Conservation (phyloP, 768 basidiomycete genomes). For the Psilocybe tampanensis region DNA sequence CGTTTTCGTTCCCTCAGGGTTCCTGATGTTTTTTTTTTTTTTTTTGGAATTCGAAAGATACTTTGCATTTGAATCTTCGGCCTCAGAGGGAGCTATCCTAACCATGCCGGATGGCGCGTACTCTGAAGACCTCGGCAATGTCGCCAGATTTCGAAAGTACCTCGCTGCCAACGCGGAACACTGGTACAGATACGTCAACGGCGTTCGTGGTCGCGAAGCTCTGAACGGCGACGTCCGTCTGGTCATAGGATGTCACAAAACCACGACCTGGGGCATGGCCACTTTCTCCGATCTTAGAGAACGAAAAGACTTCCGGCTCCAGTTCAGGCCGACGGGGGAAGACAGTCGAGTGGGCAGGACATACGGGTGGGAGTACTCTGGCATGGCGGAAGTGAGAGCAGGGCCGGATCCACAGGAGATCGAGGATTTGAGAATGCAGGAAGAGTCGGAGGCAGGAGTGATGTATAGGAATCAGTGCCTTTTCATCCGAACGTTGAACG, state of each 20-base stretch:
- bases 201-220: conserved; percentile 11
- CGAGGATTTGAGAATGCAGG: neutral
- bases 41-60: too few species aligned
- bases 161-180: conserved; percentile 9
- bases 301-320: neutral
- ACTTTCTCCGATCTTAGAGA: conserved; percentile 12
- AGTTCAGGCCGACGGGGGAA: neutral
- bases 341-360: neutral
- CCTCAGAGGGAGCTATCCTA: conserved; percentile 22
- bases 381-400: conserved; percentile 11
- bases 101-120: conserved; percentile 22
- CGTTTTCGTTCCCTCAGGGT: too few species aligned
- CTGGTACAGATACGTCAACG: conserved; percentile 22
- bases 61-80: conserved; percentile 15
- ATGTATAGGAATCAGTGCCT: conserved; percentile 17
- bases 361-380: conserved; percentile 18
- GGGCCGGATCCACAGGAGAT: conserved; percentile 10
- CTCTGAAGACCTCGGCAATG: conserved; percentile 12
- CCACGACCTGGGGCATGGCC: conserved; percentile 22
- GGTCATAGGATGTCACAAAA: conserved; percentile 21
- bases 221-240: conserved; percentile 22
- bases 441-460: neutral
- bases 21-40: too few species aligned
- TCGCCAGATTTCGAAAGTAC: conserved; percentile 11
- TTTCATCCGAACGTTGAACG: conserved; percentile 15